Evolutionary conservation across 2,329 filamentous ascomycete species (phyloP).

Genomic region (Zasmidium citrigriseum): DNA sequence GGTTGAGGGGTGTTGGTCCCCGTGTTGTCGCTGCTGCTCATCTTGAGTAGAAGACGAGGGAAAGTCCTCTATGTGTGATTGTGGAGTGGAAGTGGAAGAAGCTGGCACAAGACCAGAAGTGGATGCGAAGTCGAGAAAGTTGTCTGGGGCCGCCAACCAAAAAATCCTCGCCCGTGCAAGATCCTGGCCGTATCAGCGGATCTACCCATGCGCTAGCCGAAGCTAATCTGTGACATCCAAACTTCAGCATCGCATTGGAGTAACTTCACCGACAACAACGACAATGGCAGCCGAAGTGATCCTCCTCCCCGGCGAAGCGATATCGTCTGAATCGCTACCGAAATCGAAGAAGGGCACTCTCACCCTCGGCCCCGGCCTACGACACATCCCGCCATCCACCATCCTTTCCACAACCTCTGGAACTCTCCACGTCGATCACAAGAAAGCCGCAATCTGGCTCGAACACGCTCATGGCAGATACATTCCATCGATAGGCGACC

Average conservation of each 20-base stretch:
- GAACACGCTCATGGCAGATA: slow-evolving; percentile 75
- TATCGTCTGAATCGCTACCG: slow-evolving; percentile 68
- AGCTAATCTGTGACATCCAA: no score
- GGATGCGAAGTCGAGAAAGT: neutral
- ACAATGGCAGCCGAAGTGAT: slow-evolving; percentile 44
- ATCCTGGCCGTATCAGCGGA: neutral
- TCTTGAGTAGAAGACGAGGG: no score
- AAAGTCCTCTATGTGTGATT: neutral
- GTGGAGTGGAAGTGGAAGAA: neutral
- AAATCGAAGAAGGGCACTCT: slow-evolving; percentile 65
- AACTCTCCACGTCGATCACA: slow-evolving; percentile 65
- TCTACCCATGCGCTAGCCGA: no score
- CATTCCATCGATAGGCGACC: slow-evolving; percentile 74
- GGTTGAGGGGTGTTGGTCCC: slow-evolving; percentile 49
- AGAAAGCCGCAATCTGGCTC: slow-evolving; percentile 77
- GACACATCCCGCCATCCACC: slow-evolving; percentile 74
- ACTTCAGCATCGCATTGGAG: no score
- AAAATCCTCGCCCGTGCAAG: neutral
- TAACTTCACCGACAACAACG: neutral
- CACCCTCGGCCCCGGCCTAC: slow-evolving; percentile 80
- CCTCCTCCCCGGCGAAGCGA: slow-evolving; percentile 78
- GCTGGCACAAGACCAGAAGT: neutral
- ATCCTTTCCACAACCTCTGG: slow-evolving; percentile 70
- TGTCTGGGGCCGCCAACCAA: neutral
- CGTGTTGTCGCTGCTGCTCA: slow-evolving; percentile 10